These are phyloP conservation scores for Hypoxylon lienhwacheense DNA, from an alignment of 495 filamentous ascomycete species.

Conservation along the genomic window DNA sequence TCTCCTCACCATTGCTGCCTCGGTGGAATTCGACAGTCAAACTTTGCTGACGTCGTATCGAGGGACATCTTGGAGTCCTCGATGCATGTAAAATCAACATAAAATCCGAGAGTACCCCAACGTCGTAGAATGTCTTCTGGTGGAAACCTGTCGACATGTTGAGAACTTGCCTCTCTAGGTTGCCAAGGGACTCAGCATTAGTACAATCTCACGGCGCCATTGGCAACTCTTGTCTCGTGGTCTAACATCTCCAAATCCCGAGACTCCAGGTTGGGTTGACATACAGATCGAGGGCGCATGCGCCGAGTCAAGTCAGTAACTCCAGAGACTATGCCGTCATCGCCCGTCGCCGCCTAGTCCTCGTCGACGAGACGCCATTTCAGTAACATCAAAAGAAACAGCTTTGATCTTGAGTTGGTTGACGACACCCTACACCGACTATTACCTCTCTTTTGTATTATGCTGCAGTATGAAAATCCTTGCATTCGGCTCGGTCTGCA, in stretches of 20 bases:
- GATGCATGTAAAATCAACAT: not conserved
- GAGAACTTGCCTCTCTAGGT: not conserved
- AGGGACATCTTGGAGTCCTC: not conserved
- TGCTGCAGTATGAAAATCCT: constrained; percentile 30
- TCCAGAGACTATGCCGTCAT: constrained; percentile 14
- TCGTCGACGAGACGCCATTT: constrained; percentile 1
- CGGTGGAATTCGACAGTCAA: not conserved
- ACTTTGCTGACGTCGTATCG: not conserved
- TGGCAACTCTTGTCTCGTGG: not conserved
- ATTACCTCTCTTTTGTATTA: constrained; percentile 22
- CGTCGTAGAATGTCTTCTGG: not conserved
- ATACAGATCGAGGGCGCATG: constrained; percentile 5
- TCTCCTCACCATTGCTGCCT: not conserved
- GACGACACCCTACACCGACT: constrained; percentile 27
- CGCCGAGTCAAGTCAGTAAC: constrained; percentile 11
- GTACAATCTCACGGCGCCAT: not conserved
- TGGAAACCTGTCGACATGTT: not conserved
- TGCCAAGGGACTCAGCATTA: too few relatives aligned
- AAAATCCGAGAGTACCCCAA: not conserved
- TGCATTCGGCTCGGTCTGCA: constrained; percentile 24
- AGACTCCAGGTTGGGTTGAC: not conserved
- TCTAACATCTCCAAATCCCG: not conserved
- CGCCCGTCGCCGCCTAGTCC: constrained; percentile 5
- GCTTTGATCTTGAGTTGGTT: constrained; percentile 12
- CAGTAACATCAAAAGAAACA: not conserved